Base-by-base conservation (phyloP, 2,329 filamentous ascomycete genomes). In the Rhynchosporium agropyri region DNA sequence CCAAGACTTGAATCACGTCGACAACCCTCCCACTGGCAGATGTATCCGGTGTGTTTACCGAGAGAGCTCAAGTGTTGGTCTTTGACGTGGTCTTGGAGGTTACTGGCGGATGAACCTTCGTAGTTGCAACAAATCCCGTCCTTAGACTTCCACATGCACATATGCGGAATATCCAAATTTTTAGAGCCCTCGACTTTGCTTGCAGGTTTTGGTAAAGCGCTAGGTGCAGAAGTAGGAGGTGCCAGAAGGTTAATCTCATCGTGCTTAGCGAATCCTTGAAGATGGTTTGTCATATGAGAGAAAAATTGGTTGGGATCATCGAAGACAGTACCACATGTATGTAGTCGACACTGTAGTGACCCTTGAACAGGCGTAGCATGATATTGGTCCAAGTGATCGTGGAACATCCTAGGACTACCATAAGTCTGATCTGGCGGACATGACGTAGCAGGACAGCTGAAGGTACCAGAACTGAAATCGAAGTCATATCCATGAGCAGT, bases 1-100 rank as follows among this genome's bases (percentile, higher is more conserved):
- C 64, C 67, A 26, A 67, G 63, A 53, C 69, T 73, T 7, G 62
- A 55, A 15, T 67, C 66, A 42, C 85, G 81, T 40, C 76, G 77
- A 72, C 86, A 89, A 48, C 78, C 79, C 13, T 78, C 74, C 86
- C 86, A 89, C 46, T 75, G 76, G 69, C 84, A 87, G n/a, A 75
- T 72, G 63, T 82, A 85, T 2, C 82, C 82, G 13, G 75, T 71
- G 3, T 75, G 74, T 65, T 82, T 82, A 49, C 76, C 76, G 51
- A 83, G 71, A 7, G 71, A 65, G 61, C 77, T 78, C 36, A 84
- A 76, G 70, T 88, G 85, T 1, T 74, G 73, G 10, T 77, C 71
- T 28, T 81, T 81, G 63, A 84, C 79, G 70, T 88, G 85, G 26
- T 77, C 74, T 68, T 87, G 84, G 40, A 88, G 77, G 4, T 79